Conservation (phyloP, 164 flowering plant genomes). For the Taxillus chinensis region DNA sequence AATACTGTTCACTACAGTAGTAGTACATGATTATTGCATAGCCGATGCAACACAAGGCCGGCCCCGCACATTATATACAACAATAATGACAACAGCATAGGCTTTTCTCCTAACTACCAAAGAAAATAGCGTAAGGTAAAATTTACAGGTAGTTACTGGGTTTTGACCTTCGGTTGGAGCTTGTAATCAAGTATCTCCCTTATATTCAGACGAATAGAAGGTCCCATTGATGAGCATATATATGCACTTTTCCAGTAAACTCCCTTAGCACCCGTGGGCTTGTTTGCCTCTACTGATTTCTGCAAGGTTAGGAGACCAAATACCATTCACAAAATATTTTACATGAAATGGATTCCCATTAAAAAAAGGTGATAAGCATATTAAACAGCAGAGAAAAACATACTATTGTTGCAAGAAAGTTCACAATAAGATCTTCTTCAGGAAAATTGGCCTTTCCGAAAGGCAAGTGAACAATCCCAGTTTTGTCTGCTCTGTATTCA, state of each 20-base stretch:
- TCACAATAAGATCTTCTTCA: slow-evolving; percentile 76
- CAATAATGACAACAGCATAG: too few relatives aligned
- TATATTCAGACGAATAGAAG: slow-evolving; percentile 66
- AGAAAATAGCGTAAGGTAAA: slow-evolving; percentile 8
- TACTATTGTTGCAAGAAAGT: slow-evolving; percentile 76
- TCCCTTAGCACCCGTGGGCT: slow-evolving; percentile 88
- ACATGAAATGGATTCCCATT: too few relatives aligned
- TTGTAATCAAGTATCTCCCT: slow-evolving; percentile 87
- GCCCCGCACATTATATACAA: too few relatives aligned
- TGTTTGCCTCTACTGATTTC: slow-evolving; percentile 89
- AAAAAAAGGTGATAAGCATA: neutral
- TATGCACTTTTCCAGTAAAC: slow-evolving; percentile 92
- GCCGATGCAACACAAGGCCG: too few relatives aligned
- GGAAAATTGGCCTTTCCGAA: slow-evolving; percentile 82
- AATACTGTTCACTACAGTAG: too few relatives aligned
- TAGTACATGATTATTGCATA: too few relatives aligned
- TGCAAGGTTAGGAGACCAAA: slow-evolving; percentile 14
- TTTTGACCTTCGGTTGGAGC: slow-evolving; percentile 23
- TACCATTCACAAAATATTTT: too few relatives aligned
- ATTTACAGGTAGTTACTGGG: slow-evolving; percentile 19
- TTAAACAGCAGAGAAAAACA: slow-evolving; percentile 11
- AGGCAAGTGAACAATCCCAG: slow-evolving; percentile 94
- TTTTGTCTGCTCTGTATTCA: slow-evolving; percentile 92
- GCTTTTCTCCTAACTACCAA: slow-evolving; percentile 1
- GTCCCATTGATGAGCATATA: slow-evolving; percentile 95